Percentiles rank a stretch among this genome's conserved stretches.
Conservation (phyloP, 345 rosid genomes). For the Eutrema yunnanense region DNA sequence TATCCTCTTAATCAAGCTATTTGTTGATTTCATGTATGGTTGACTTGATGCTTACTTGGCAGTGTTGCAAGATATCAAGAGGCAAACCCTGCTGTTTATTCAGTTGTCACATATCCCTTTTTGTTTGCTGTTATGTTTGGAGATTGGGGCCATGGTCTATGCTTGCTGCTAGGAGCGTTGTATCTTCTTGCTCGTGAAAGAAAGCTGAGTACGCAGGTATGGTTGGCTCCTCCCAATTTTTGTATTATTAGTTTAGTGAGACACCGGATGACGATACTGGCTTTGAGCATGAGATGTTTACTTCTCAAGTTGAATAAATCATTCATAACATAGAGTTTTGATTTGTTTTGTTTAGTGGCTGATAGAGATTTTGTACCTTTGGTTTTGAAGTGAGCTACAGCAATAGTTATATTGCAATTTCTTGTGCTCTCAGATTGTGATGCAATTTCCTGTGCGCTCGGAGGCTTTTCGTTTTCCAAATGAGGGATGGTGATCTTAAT, state of each 20-base stretch:
- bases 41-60: slow-evolving; percentile 40
- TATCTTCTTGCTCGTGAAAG: slow-evolving; percentile 83
- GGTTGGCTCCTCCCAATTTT: slow-evolving; percentile 1
- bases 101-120: slow-evolving; percentile 87
- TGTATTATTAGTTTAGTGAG: background rate
- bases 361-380: background rate
- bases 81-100: slow-evolving; percentile 94
- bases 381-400: slow-evolving; percentile 2
- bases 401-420: background rate
- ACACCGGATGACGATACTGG: background rate
- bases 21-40: slow-evolving; percentile 10
- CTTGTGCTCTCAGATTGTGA: background rate
- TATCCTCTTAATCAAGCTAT: slow-evolving; percentile 6
- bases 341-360: slow-evolving; percentile 8
- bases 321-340: background rate
- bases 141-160: slow-evolving; percentile 99
- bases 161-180: slow-evolving; percentile 88
- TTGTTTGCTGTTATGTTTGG: slow-evolving; percentile 99
- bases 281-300: slow-evolving; percentile 1
- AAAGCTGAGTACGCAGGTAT: slow-evolving; percentile 70
- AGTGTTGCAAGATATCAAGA: slow-evolving; percentile 97
- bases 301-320: background rate
- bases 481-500: background rate
- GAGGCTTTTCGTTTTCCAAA: background rate
- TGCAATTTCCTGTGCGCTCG: background rate